These are phyloP conservation scores for Hyphopichia pseudoburtonii DNA, from an alignment of 1,139 yeast species.

Conservation along the genomic window DNA sequence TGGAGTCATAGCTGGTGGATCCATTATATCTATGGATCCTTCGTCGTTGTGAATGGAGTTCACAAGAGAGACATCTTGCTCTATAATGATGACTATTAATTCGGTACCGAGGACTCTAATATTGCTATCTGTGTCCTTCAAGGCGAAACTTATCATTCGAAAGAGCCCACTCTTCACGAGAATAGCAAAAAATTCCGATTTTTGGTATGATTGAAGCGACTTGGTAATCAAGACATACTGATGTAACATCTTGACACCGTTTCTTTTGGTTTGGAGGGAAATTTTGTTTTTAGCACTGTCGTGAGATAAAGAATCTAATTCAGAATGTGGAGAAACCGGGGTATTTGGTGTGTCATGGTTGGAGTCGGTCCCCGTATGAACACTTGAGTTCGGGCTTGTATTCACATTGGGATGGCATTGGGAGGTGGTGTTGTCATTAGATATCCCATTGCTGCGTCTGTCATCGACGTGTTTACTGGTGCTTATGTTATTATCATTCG, in stretches of 20 bases:
- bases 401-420: neutral
- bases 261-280: conserved; percentile 41
- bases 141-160: conserved; percentile 69
- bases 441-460: neutral
- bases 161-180: conserved; percentile 71
- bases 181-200: conserved; percentile 62
- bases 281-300: neutral
- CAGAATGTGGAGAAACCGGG: neutral
- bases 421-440: neutral
- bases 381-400: neutral
- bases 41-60: conserved; percentile 38
- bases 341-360: conserved; percentile 1
- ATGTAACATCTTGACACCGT: conserved; percentile 77
- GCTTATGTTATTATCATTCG: too few species aligned
- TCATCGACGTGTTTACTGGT: too few species aligned
- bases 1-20: conserved; percentile 22
- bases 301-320: too few species aligned
- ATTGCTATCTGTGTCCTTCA: conserved; percentile 49
- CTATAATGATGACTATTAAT: conserved; percentile 74
- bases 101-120: conserved; percentile 79
- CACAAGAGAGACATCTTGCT: conserved; percentile 75
- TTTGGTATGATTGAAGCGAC: conserved; percentile 61
- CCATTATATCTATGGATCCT: conserved; percentile 35
- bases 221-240: conserved; percentile 80
- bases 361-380: conserved; percentile 1